Evolutionary conservation across 1,139 yeast genomes (phyloP).

Genomic region (Yamadazyma trypodendri): DNA sequence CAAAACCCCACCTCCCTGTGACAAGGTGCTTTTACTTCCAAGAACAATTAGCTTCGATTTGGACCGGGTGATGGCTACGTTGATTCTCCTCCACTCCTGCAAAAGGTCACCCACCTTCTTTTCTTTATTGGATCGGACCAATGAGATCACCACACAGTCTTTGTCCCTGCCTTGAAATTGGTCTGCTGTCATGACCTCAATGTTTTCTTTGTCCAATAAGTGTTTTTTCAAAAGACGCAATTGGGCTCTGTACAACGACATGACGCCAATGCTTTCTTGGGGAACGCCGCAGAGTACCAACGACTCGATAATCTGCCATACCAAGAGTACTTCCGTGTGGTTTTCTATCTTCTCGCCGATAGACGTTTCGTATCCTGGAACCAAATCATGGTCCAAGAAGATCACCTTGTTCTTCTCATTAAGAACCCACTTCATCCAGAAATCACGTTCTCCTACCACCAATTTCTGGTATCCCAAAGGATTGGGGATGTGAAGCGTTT

Average conservation of each 20-base stretch:
- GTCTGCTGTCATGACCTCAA: constrained; percentile 91
- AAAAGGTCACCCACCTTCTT: constrained; percentile 72
- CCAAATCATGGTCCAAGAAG: constrained; percentile 73
- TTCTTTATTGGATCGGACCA: constrained; percentile 78
- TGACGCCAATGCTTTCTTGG: constrained; percentile 69
- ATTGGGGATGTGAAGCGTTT: constrained; percentile 47
- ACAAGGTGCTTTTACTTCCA: constrained; percentile 72
- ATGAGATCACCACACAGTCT: constrained; percentile 81
- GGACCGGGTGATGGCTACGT: constrained; percentile 93
- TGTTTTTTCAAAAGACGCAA: constrained; percentile 51
- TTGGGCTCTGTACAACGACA: constrained; percentile 88
- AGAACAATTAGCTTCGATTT: constrained; percentile 76
- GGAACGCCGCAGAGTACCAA: constrained; percentile 61
- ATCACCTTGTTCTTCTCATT: constrained; percentile 53
- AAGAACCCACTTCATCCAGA: constrained; percentile 36
- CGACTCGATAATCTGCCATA: constrained; percentile 60
- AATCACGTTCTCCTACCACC: constrained; percentile 12
- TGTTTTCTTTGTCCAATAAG: constrained; percentile 36
- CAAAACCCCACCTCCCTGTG: constrained; percentile 49
- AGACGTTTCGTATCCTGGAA: constrained; percentile 58
- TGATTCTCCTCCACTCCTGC: constrained; percentile 87
- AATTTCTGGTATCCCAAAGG: constrained; percentile 20
- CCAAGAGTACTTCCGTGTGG: constrained; percentile 64
- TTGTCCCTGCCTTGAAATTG: constrained; percentile 96
- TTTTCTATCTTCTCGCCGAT: constrained; percentile 72